Conservation (phyloP, 2,329 filamentous ascomycete species). For the Anisogramma anomala region DNA sequence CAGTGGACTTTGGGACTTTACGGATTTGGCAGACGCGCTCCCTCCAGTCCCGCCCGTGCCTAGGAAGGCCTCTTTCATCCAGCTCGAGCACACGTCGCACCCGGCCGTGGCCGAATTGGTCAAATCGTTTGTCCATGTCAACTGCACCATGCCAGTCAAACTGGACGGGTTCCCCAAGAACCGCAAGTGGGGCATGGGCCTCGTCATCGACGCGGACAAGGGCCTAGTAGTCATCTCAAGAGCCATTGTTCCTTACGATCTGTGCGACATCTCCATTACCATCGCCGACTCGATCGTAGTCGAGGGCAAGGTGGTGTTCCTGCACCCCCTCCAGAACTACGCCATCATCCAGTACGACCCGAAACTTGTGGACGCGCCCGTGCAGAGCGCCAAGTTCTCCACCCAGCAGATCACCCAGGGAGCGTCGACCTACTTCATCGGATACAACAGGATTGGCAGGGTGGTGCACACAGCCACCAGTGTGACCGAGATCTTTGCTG, state of each 20-base stretch:
- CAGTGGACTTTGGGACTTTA: conserved; percentile 90
- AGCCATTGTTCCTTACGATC: conserved; percentile 82
- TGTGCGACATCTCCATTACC: conserved; percentile 92
- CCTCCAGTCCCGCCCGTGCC: conserved; percentile 61
- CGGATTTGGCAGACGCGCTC: conserved; percentile 68
- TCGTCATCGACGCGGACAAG: conserved; percentile 96
- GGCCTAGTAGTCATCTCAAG: conserved; percentile 88
- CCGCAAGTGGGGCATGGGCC: conserved; percentile 84
- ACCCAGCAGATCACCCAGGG: conserved; percentile 79
- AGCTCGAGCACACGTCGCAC: conserved; percentile 77
- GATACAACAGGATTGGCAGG: conserved; percentile 92
- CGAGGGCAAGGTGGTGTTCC: conserved; percentile 85
- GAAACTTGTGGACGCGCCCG: conserved; percentile 81
- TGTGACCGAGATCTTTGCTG: conserved; percentile 93
- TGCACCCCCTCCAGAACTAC: conserved; percentile 96
- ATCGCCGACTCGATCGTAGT: conserved; percentile 95
- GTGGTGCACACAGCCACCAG: conserved; percentile 90
- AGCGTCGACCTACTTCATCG: conserved; percentile 88
- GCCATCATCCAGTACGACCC: conserved; percentile 92
- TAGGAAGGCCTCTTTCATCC: conserved; percentile 79
- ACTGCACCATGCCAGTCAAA: conserved; percentile 88
- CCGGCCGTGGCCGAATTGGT: conserved; percentile 88
- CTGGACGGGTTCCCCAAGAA: conserved; percentile 96
- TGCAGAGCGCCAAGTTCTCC: conserved; percentile 77
- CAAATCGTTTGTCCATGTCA: conserved; percentile 86